Evolutionary conservation across 805 yeast genomes (phyloP), one percentile per base, ranked within the genome.

Genomic region (Candida boleticola): DNA sequence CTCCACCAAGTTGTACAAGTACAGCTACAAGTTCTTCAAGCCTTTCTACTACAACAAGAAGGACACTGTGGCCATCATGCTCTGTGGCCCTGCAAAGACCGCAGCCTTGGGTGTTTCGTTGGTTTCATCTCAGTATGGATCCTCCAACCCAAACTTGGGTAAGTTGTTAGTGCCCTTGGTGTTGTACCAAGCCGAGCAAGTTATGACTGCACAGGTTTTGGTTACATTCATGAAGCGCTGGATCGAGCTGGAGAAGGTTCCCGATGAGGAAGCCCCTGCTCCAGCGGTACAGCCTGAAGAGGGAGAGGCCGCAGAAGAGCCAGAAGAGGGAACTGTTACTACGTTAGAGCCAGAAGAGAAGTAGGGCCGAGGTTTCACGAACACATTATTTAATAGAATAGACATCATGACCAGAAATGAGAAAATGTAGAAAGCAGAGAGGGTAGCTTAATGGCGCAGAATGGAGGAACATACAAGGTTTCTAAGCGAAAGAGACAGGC

Each of bases 21-120:
- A 60, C 49, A 46, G 68, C 18, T 76, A 80, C 56, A 60, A 59
- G 34, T 23, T 71, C 1, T 61, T 80, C 44, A 60, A 71, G 41
- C 92, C 92, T 1, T 87, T 85, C 53, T 85, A 83, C 61, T 85
- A 85, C 61, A 71, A 73, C 52, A 77, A 82, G 50, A 61, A 68
- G 39, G 96, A 89, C 54, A 79, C 96, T 0, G 86, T 87, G 27
- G 74, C 90, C 10, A 76, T 89, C 39, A 76, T 89, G 84, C 73
- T 88, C 45, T 87, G 96, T 62, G 96, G 95, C 9, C 92, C 95
- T 4, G 96, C 97, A 2, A 89, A 89, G 61, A 89, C 96, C 1
- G 96, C 95, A 0, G 96, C 96, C 0, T 68, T 89, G 39, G 97
- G 96, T 29, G 95, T 89, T 3, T 85, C 95, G 1, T 68, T 89